Base-by-base conservation (phyloP, 352 stramenopile genomes). In the Globisporangium acanthophoron region DNA sequence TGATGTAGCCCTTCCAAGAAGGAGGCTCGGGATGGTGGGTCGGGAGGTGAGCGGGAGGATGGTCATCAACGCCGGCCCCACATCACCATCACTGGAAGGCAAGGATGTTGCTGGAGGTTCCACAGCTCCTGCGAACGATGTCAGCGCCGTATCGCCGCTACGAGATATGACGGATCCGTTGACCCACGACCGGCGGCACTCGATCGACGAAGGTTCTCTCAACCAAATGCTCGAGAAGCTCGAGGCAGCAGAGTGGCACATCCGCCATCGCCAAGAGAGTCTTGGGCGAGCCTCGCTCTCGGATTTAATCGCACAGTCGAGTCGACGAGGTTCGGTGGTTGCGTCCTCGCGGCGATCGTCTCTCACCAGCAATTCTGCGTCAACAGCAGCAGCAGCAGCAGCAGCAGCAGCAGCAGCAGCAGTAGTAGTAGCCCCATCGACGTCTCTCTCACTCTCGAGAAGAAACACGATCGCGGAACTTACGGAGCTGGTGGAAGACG, bases 241-340 rank as follows among this genome's bases (percentile, higher is more conserved):
- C 13, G 65, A 76, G 65, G 74, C 74, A 0, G 74, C 69, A 3
- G 74, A 80, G 55, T 80, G 74, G 74, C 69, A 84, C 50, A 44
- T 84, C 0, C 56, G 64, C 12, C 59, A 84, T 35, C 65, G 74
- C 3, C 61, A 66, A 7, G 62, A 68, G 6, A 84, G 66, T 45
- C 62, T 84, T 2, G 58, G 60, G 12, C 55, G 43, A 5, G 55
- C 61, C 0, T 53, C 66, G 13, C 54, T 83, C 4, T 47, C 69
- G 20, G 58, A 64, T 0, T 16, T 64, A 3, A 41, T 77, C 8
- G 53, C 53, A 29, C 57, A 58, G 33, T 58, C 57, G 41, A 31
- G 57, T 31, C 49, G 57, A 7, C 41, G 49, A 35, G 27, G 29
- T 9, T 48, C 51, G 3, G 46, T 37, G 3, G 52, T 57, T 7